Evolutionary conservation across 345 rosid genomes (phyloP).

Genomic region (Brassica incana): DNA sequence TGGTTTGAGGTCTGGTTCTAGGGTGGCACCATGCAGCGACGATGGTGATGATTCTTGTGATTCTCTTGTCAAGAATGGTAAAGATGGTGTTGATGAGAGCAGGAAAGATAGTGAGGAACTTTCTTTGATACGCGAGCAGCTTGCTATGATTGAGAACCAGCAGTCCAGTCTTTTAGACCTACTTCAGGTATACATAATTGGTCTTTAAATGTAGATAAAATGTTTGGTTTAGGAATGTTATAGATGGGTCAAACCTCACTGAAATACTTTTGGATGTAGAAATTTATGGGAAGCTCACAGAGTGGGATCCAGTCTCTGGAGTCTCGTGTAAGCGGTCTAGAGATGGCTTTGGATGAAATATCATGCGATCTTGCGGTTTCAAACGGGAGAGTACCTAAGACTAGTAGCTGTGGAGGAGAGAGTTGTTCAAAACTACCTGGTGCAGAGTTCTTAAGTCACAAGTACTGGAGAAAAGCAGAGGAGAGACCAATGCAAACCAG

Average conservation of each 20-base stretch:
- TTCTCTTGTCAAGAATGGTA: conserved; percentile 34
- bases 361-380: conserved; percentile 77
- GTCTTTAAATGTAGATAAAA: neutral
- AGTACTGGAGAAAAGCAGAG: conserved; percentile 82
- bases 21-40: conserved; percentile 59
- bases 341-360: conserved; percentile 92
- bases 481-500: conserved; percentile 29
- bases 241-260: conserved; percentile 9
- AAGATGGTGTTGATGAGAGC: conserved; percentile 40
- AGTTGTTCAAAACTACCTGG: conserved; percentile 88
- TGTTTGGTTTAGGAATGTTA: neutral
- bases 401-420: conserved; percentile 47
- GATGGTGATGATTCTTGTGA: conserved; percentile 43
- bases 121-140: conserved; percentile 69
- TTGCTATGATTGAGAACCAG: conserved; percentile 85
- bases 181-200: conserved; percentile 65
- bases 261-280: conserved; percentile 46
- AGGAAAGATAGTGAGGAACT: conserved; percentile 66
- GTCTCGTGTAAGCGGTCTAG: conserved; percentile 84
- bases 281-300: conserved; percentile 89
- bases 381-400: conserved; percentile 58
- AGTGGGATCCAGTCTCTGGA: conserved; percentile 79
- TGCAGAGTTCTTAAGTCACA: conserved; percentile 73
- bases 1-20: conserved; percentile 61
- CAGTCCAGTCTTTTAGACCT: conserved; percentile 72